These are phyloP conservation scores for Panicum virgatum DNA, from an alignment of 202 grass and related monocot species.

Conservation along the genomic window DNA sequence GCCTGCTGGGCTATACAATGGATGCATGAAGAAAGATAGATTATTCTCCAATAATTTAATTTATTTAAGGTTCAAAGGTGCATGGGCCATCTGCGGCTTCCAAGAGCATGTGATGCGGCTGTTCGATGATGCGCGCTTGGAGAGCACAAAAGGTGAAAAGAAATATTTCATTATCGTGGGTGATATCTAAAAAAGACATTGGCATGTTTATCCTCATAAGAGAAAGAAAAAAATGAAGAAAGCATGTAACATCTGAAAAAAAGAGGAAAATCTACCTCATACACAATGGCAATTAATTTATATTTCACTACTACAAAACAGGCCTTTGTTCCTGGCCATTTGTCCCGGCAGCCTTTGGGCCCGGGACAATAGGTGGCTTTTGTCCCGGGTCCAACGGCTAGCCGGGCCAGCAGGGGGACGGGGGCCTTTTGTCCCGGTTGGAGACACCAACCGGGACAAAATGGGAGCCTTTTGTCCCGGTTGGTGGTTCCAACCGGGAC, in stretches of 20 bases:
- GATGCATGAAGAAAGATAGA: neutral
- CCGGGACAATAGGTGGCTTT: too few relatives aligned
- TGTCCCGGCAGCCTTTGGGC: too few relatives aligned
- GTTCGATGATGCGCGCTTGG: slow-evolving; percentile 39
- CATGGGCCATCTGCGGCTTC: slow-evolving; percentile 19
- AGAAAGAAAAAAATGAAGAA: neutral
- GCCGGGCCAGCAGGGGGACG: too few relatives aligned
- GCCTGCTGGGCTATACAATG: neutral
- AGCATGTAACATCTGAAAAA: neutral
- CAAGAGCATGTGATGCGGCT: slow-evolving; percentile 55
- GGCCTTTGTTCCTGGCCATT: too few relatives aligned
- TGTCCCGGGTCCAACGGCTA: too few relatives aligned
- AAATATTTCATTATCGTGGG: neutral
- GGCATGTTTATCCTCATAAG: slow-evolving; percentile 14
- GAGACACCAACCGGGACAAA: too few relatives aligned
- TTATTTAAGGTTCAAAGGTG: slow-evolving; percentile 27
- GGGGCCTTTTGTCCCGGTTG: too few relatives aligned
- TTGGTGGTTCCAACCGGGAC: too few relatives aligned
- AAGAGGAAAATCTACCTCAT: neutral
- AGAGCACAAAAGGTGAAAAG: slow-evolving; percentile 32
- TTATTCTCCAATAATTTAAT: slow-evolving; percentile 15
- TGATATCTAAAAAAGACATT: slow-evolving; percentile 26
- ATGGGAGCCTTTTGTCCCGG: too few relatives aligned
- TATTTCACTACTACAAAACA: too few relatives aligned
- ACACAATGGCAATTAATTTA: neutral